These are phyloP conservation scores for Ustilago nuda DNA, from an alignment of 1,284 basidiomycete species.

Conservation along the genomic window DNA sequence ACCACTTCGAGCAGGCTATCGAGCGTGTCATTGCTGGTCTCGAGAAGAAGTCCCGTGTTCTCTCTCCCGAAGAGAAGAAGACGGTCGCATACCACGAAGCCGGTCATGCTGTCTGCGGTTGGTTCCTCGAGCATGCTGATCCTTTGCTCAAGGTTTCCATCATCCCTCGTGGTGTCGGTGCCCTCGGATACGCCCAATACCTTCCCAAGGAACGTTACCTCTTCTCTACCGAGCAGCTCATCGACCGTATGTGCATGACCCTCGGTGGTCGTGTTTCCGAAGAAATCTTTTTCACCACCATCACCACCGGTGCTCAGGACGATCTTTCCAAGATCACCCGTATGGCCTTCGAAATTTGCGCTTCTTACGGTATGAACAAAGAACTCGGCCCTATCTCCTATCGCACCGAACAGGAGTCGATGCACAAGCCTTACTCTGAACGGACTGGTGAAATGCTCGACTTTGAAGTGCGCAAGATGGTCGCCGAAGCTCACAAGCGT, in stretches of 20 bases:
- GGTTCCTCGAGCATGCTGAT: conserved; percentile 97
- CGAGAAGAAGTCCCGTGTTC: conserved; percentile 92
- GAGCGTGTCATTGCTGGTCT: conserved; percentile 97
- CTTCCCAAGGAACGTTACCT: conserved; percentile 95
- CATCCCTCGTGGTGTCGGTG: conserved; percentile 94
- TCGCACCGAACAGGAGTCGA: conserved; percentile 85
- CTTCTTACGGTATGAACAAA: conserved; percentile 84
- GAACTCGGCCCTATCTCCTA: conserved; percentile 96
- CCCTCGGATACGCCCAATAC: conserved; percentile 95
- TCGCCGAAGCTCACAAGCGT: conserved; percentile 85
- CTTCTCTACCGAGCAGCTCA: conserved; percentile 91
- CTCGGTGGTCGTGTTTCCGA: conserved; percentile 98
- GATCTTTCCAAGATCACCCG: conserved; percentile 97
- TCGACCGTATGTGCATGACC: conserved; percentile 98
- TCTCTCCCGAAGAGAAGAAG: conserved; percentile 96
- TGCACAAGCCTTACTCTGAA: conserved; percentile 98
- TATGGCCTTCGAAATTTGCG: conserved; percentile 90
- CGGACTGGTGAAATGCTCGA: conserved; percentile 95
- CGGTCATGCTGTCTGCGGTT: conserved; percentile 96
- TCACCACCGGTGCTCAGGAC: conserved; percentile 97
- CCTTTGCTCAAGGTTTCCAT: conserved; percentile 98
- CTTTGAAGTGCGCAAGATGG: conserved; percentile 90
- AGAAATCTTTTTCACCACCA: conserved; percentile 96
- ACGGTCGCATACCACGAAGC: conserved; percentile 99
- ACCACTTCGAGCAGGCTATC: conserved; percentile 95